Percentiles rank a stretch among this genome's conserved stretches.
These are phyloP conservation scores for Mycosphaerella sp. DNA, from an alignment of 2,329 filamentous ascomycete species.

Conservation along the genomic window DNA sequence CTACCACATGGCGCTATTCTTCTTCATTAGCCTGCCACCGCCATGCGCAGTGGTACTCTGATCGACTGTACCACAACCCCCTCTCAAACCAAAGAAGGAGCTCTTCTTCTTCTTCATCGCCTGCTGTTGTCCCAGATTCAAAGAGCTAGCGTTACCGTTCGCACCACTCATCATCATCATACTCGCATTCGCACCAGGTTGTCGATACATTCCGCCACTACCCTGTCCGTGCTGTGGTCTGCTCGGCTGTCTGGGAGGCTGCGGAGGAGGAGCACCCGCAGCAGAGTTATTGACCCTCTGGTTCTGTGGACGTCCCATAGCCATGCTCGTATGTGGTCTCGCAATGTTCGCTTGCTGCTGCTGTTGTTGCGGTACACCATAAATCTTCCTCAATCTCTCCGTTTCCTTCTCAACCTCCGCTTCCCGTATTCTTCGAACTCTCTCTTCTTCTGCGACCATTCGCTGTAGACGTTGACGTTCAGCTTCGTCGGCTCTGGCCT, in stretches of 20 bases:
- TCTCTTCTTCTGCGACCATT: constrained; percentile 50
- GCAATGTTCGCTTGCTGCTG: constrained; percentile 10
- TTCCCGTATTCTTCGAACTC: constrained; percentile 46
- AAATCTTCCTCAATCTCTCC: constrained; percentile 60
- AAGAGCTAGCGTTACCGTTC: constrained; percentile 19
- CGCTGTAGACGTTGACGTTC: constrained; percentile 52
- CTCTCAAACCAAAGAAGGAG: constrained; percentile 34
- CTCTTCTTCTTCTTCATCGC: constrained; percentile 33
- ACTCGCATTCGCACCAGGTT: constrained; percentile 27
- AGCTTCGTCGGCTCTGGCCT: constrained; percentile 54
- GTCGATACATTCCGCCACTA: constrained; percentile 28
- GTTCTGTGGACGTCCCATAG: constrained; percentile 10
- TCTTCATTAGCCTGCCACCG: constrained; percentile 36
- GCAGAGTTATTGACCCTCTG: not conserved
- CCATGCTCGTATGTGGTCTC: constrained; percentile 2
- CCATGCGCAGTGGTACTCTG: constrained; percentile 11
- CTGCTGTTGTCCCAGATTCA: constrained; percentile 11
- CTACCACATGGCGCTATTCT: constrained; percentile 41
- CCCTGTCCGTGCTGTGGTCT: not conserved
- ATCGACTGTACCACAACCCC: constrained; percentile 22
- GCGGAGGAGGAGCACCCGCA: too few relatives aligned
- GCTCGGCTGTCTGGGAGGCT: not conserved
- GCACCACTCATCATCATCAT: constrained; percentile 34
- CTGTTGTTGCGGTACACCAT: constrained; percentile 48
- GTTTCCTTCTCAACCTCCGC: constrained; percentile 65